A percentile compares a stretch with the other conserved stretches of the same genome.
Conservation (phyloP, 2,329 filamentous ascomycete genomes). For the Arachnomyces sp. region DNA sequence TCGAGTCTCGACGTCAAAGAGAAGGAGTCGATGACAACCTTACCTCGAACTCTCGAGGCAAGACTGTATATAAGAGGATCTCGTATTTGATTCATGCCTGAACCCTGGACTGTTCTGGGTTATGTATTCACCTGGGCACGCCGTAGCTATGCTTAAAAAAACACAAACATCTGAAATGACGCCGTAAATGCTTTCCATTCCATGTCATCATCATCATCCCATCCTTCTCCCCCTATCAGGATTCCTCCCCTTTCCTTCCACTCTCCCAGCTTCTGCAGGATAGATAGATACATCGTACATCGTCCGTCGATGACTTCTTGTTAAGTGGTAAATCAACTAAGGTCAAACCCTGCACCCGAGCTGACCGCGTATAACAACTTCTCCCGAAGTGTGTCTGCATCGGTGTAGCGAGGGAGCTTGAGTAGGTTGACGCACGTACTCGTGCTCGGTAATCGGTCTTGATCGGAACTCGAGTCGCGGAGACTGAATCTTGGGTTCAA, state of each 20-base stretch:
- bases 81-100: too few species aligned
- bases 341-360: conserved; percentile 85
- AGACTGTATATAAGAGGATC: too few species aligned
- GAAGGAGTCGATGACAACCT: too few species aligned
- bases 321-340: conserved; percentile 40
- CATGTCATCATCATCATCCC: conserved; percentile 8
- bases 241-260: too few species aligned
- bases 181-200: conserved; percentile 20
- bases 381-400: conserved; percentile 57
- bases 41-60: too few species aligned
- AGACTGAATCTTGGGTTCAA: conserved; percentile 84
- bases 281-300: too few species aligned
- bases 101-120: too few species aligned
- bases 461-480: conserved; percentile 69
- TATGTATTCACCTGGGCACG: conserved; percentile 13
- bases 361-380: conserved; percentile 88
- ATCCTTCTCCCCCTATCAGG: too few species aligned
- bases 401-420: conserved; percentile 78
- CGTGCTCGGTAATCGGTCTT: conserved; percentile 76
- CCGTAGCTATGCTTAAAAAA: background rate
- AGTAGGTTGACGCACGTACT: conserved; percentile 94
- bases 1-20: too few species aligned
- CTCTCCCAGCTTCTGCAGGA: background rate
- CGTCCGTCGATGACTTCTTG: background rate
- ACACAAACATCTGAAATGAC: conserved; percentile 12